Conservation (phyloP, 768 basidiomycete species). For the Scleroderma citrinum region DNA sequence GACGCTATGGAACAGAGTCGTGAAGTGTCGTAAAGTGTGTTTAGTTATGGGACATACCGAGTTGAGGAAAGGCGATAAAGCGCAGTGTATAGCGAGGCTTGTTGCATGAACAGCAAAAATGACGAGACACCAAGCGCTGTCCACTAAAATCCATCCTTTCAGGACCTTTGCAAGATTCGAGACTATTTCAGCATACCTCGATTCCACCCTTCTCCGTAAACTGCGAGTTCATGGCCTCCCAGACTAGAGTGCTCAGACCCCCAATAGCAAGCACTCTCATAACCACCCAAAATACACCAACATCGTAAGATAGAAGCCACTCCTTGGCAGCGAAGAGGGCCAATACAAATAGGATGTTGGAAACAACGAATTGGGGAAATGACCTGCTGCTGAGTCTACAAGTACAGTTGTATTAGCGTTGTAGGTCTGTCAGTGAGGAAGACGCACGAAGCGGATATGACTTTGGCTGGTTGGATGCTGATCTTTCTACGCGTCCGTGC, state of each 20-base stretch:
- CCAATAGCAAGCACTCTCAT: slow-evolving; percentile 68
- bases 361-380: slow-evolving; percentile 51
- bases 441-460: slow-evolving; percentile 51
- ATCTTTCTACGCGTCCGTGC: slow-evolving; percentile 62
- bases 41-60: slow-evolving; percentile 42
- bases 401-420: slow-evolving; percentile 3
- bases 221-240: slow-evolving; percentile 54
- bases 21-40: background rate
- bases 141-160: slow-evolving; percentile 44
- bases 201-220: slow-evolving; percentile 47
- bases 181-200: slow-evolving; percentile 43
- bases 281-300: slow-evolving; percentile 71
- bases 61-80: slow-evolving; percentile 61
- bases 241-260: slow-evolving; percentile 57
- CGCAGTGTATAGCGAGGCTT: slow-evolving; percentile 61
- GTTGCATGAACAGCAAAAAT: slow-evolving; percentile 60
- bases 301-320: slow-evolving; percentile 58
- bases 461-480: slow-evolving; percentile 49
- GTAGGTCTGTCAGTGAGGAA: background rate
- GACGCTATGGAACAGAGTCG: slow-evolving; percentile 43
- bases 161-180: slow-evolving; percentile 3
- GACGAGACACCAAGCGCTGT: slow-evolving; percentile 64
- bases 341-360: slow-evolving; percentile 59
- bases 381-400: slow-evolving; percentile 47
- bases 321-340: slow-evolving; percentile 61